Evolutionary conservation across 176 grass and related monocot species (phyloP), one percentile per base, ranked within the genome.

Genomic region (Triticum dicoccoides): DNA sequence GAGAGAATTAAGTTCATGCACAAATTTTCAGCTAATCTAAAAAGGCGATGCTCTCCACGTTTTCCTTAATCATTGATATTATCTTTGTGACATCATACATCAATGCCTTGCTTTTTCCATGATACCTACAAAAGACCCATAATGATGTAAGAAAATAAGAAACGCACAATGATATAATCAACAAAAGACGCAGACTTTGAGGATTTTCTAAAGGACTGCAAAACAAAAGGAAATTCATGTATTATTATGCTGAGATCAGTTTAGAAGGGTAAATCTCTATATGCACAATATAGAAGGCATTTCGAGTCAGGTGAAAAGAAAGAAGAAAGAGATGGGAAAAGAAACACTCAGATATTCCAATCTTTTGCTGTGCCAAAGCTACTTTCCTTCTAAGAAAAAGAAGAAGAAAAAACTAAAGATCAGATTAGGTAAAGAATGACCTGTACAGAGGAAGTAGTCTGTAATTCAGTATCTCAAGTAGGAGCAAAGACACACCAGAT

Each of bases 51-150:
- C 78, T 98, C 96, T 69, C 96, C 96, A 77, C 92, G 91, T 89
- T 96, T 98, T 34, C 88, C 76, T 96, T 98, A 86, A 98, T 96
- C 94, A 94, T 98, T 45, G 96, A 95, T 89, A 96, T 96, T 87
- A 98, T 98, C 79, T 96, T 98, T 80, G 96, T 98, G 61, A 98
- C 96, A 89, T 98, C 96, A 91, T 98, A 96, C 96, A 98, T 96
- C 80, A 98, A 89, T 67, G 93, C 93, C 88, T 98, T 98, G 75
- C 96, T 98, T 91, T 96, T 98, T 69, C 96, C 96, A 83, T 96
- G 91, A 76, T 98, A 98, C 84, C 96, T 96, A 54, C 58, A 72
- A 33, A 80, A 75, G 79, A 79, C 84, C 44, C 32, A 62, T 69
- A 65, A 78, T 82, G 21, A 54, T 27, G 33, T 61, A 83, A 17